phyloP scores from a whole-genome alignment of 164 flowering plant genomes.

The Tetracentron sinense region DNA sequence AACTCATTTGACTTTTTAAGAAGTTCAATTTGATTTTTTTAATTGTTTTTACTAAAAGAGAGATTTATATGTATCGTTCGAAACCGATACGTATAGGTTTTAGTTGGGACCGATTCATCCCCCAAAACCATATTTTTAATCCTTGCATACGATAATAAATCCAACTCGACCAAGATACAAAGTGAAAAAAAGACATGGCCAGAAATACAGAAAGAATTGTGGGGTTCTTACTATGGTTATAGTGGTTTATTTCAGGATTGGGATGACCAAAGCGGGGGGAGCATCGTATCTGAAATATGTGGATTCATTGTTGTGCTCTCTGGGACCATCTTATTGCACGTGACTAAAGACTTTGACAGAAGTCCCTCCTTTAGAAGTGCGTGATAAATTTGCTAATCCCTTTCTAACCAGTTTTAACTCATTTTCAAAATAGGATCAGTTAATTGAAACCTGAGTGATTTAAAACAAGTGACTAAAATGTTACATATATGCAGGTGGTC shows the following conservation, averaged over 20 bases:
- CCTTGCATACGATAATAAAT: too few relatives aligned
- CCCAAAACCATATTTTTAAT: too few relatives aligned
- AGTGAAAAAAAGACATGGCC: too few relatives aligned
- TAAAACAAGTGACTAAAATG: not conserved
- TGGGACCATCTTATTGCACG: conserved; percentile 67
- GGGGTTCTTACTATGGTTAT: not conserved
- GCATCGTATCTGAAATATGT: conserved; percentile 68
- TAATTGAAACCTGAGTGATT: not conserved
- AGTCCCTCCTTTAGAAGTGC: conserved; percentile 58
- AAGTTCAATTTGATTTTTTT: too few relatives aligned
- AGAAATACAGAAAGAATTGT: too few relatives aligned
- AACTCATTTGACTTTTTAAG: too few relatives aligned
- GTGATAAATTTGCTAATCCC: conserved; percentile 1
- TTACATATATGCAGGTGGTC: conserved; percentile 15
- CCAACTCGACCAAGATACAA: not conserved
- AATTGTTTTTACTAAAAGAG: too few relatives aligned
- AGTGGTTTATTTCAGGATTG: conserved; percentile 50
- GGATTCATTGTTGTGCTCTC: conserved; percentile 76
- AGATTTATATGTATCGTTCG: too few relatives aligned
- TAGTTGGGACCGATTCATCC: too few relatives aligned
- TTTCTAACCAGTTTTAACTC: not conserved
- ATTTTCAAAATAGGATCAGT: not conserved
- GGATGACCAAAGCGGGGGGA: conserved; percentile 67
- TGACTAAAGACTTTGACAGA: conserved; percentile 69
- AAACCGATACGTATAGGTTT: too few relatives aligned